Evolutionary conservation across 768 basidiomycete genomes (phyloP).

Genomic region (Lepiota subincarnata): DNA sequence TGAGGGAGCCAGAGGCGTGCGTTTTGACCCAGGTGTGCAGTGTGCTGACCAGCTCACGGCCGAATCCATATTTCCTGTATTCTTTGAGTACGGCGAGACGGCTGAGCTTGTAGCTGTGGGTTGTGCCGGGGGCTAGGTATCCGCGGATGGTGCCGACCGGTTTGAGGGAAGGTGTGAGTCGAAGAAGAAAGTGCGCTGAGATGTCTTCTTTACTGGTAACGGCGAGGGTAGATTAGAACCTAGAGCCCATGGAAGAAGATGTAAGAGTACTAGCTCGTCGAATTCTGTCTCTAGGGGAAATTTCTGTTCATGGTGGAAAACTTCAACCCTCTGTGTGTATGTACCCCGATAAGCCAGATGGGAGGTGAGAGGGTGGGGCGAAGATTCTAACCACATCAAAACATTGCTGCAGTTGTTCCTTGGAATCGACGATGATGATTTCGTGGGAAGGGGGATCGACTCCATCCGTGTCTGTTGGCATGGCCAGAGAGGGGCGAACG

Average conservation of each 20-base stretch:
- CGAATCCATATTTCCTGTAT: conserved; percentile 62
- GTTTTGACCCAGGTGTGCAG: conserved; percentile 56
- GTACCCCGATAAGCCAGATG: not conserved
- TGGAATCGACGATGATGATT: conserved; percentile 45
- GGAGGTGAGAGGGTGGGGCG: not conserved
- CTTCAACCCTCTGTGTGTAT: conserved; percentile 37
- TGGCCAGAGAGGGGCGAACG: not conserved
- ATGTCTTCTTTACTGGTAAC: conserved; percentile 52
- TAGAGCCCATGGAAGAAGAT: not conserved
- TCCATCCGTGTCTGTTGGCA: conserved; percentile 2
- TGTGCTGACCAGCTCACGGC: conserved; percentile 57
- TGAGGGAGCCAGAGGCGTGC: conserved; percentile 30
- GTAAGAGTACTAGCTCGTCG: conserved; percentile 52
- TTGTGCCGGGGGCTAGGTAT: conserved; percentile 28
- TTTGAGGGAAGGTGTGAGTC: conserved; percentile 52
- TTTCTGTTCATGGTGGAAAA: conserved; percentile 63
- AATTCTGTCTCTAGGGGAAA: conserved; percentile 74
- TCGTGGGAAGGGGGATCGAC: conserved; percentile 44
- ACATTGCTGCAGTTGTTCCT: conserved; percentile 60
- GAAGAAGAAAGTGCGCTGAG: conserved; percentile 70
- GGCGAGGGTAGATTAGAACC: not conserved
- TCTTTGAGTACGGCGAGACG: conserved; percentile 66
- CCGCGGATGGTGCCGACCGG: conserved; percentile 73
- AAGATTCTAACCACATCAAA: conserved; percentile 43
- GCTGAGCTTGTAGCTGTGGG: conserved; percentile 64